phyloP scores from a whole-genome alignment of 2,329 filamentous ascomycete genomes.

The Dactylellina sp. region DNA sequence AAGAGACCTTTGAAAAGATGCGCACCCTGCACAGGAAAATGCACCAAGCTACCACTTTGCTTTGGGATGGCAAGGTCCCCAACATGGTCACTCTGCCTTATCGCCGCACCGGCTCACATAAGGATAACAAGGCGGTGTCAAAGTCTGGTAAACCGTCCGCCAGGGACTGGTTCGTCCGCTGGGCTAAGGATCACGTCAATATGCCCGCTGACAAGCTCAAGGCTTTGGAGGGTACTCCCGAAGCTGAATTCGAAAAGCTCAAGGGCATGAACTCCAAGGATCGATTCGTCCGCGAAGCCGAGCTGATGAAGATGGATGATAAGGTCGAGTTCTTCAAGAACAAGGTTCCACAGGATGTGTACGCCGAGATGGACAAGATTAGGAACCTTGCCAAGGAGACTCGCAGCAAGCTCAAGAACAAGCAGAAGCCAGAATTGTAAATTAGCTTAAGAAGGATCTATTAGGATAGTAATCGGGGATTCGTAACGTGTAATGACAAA shows the following conservation, averaged over 20 bases:
- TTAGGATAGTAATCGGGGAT: too few species aligned
- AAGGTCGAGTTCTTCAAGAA: conserved; percentile 30
- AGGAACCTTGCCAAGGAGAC: not conserved
- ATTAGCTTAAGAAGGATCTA: not conserved
- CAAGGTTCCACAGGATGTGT: conserved; percentile 20
- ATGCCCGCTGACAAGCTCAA: conserved; percentile 9
- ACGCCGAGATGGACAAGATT: conserved; percentile 25
- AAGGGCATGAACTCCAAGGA: conserved; percentile 30
- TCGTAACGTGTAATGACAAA: too few species aligned
- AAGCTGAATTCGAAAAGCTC: conserved; percentile 13
- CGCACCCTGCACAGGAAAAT: conserved; percentile 18
- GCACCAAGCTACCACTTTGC: conserved; percentile 16
- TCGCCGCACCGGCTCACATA: not conserved
- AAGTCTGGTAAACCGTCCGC: not conserved
- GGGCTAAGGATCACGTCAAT: conserved; percentile 1
- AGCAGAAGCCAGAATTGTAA: conserved; percentile 32
- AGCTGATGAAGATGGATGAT: conserved; percentile 21
- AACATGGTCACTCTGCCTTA: conserved; percentile 15
- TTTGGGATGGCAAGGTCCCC: conserved; percentile 19
- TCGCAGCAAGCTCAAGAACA: not conserved
- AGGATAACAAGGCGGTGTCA: not conserved
- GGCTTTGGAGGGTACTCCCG: conserved; percentile 6
- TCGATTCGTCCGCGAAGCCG: conserved; percentile 11
- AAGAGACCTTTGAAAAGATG: conserved; percentile 22
- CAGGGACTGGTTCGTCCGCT: conserved; percentile 19